Evolutionary conservation across 805 yeast genomes (phyloP), one percentile per base, ranked within the genome.

Genomic region (Candida coleopterorum): DNA sequence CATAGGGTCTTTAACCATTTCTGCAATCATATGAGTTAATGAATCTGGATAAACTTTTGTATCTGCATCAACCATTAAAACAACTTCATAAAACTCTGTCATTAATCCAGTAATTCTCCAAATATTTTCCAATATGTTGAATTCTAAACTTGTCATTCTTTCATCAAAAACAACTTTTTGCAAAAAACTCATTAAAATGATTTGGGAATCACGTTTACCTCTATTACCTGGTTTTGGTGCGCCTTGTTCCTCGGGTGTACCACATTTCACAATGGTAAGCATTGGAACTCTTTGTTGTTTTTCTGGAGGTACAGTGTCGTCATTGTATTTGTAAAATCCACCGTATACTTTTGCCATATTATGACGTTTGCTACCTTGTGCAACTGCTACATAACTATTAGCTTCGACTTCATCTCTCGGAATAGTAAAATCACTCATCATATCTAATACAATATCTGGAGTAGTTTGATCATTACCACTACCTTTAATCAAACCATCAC

Each of bases 271-370:
- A 49, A 89, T 68, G 21, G 81, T 66, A 16, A 89, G 55, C 46
- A 88, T 68, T 1, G 96, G 96, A 17, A 85, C 85, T 45, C 87
- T 73, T 55, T 85, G 89, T 61, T 90, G 97, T 48, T 83, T 83
- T 43, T 84, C 89, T 1, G 65, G 62, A 2, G 90, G 85, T 29
- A 88, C 79, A 1, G 90, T 84, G 3, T 62, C 52, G 45, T 84
- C 84, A 49, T 85, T 79, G 55, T 89, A 93, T 47, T 81, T 81
- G 65, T 93, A 93, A 56, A 85, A 93, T 0, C 98, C 98, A 9
- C 96, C 81, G 53, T 87, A 90, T 2, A 90, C 88, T 60, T 89
- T 90, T 20, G 98, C 97, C 96, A 89, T 88, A 57, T 93, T 93
- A 55, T 93, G 98, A 56, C 98, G 81, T 64, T 87, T 93, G 4